Evolutionary conservation across 192 early-diverging fungal genomes (phyloP).

Genomic region (Backusella tarrabulga): DNA sequence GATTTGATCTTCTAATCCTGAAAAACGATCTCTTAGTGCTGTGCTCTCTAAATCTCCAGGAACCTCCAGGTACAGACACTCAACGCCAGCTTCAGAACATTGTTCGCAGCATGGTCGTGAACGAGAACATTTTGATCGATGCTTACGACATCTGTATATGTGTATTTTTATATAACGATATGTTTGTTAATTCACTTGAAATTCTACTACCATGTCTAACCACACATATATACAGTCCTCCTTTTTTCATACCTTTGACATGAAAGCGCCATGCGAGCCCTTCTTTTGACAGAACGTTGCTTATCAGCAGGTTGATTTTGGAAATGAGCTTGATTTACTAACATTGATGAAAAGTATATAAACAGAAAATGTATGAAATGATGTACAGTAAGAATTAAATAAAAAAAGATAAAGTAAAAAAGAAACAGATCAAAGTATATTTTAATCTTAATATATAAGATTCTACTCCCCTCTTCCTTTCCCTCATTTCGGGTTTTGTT

Average conservation of each 20-base stretch:
- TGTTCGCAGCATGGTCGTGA: slow-evolving; percentile 29
- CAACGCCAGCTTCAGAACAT: slow-evolving; percentile 20
- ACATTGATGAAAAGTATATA: not conserved
- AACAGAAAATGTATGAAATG: not conserved
- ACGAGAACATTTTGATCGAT: slow-evolving; percentile 35
- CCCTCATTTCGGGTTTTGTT: not conserved
- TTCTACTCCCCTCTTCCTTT: not conserved
- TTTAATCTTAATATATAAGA: not conserved
- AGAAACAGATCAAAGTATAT: not conserved
- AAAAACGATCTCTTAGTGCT: slow-evolving; percentile 32
- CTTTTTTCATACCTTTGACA: slow-evolving; percentile 23
- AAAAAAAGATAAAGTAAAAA: not conserved
- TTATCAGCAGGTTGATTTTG: not conserved
- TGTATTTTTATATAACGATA: not conserved
- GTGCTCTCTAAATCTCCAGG: slow-evolving; percentile 40
- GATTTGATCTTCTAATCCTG: slow-evolving; percentile 37
- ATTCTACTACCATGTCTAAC: not conserved
- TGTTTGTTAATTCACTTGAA: not conserved
- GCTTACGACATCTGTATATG: slow-evolving; percentile 22
- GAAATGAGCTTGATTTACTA: not conserved
- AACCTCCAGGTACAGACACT: slow-evolving; percentile 27
- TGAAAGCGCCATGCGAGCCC: slow-evolving; percentile 25
- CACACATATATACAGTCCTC: not conserved
- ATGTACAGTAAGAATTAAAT: not conserved
- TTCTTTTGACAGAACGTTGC: slow-evolving; percentile 14